phyloP scores from a whole-genome alignment of 805 yeast species.

The Saturnispora zaruensis region DNA sequence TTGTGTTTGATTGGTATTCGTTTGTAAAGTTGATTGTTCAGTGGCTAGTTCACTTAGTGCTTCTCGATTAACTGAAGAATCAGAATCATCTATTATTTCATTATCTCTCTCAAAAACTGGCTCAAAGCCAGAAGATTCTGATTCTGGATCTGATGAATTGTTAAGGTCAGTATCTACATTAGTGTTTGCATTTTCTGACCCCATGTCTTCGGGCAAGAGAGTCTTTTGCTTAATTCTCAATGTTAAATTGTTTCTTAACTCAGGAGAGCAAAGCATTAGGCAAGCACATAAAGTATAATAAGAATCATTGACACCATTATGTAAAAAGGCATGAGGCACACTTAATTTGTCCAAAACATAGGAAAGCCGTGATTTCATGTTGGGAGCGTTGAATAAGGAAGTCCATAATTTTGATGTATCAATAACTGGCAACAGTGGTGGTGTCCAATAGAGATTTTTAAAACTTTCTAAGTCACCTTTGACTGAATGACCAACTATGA shows the following conservation, averaged over 20 bases:
- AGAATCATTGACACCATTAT: slow-evolving; percentile 28
- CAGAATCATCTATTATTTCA: neutral
- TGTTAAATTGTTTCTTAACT: slow-evolving; percentile 18
- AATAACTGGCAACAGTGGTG: slow-evolving; percentile 18
- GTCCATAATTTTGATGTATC: slow-evolving; percentile 26
- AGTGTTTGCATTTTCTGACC: neutral
- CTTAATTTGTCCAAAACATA: slow-evolving; percentile 22
- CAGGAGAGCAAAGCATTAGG: slow-evolving; percentile 22
- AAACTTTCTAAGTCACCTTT: slow-evolving; percentile 22
- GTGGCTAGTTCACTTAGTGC: neutral
- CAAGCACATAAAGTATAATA: slow-evolving; percentile 25
- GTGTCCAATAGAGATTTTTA: slow-evolving; percentile 12
- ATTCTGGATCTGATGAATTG: neutral
- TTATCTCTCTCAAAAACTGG: neutral
- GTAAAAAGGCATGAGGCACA: slow-evolving; percentile 25
- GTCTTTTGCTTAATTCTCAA: neutral
- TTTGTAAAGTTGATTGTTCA: neutral
- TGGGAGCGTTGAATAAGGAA: slow-evolving; percentile 13
- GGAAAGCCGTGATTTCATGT: slow-evolving; percentile 16
- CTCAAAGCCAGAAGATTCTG: neutral
- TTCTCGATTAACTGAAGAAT: neutral
- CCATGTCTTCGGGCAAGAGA: neutral
- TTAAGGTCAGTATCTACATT: neutral
- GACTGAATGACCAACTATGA: slow-evolving; percentile 26
- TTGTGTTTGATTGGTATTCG: neutral